phyloP scores from a whole-genome alignment of 1,139 yeast genomes.

The Entelexis sorbosivorans region DNA sequence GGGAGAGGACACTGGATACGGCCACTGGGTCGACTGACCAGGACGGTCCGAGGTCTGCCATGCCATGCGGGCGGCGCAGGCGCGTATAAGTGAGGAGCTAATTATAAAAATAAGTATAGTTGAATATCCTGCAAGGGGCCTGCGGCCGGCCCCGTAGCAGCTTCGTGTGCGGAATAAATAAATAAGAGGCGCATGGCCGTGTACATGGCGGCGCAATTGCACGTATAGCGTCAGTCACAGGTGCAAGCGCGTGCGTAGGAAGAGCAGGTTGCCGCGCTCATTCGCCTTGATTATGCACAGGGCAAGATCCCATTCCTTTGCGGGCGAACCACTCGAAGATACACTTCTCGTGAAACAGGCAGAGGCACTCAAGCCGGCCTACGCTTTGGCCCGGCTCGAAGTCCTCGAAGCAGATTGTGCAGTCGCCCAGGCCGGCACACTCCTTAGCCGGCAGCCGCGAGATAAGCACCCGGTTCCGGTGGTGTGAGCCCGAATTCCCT shows the following conservation, averaged over 20 bases:
- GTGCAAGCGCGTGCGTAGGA: neutral
- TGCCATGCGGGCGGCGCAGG: too few species aligned
- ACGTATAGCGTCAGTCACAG: too few species aligned
- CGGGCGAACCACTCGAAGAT: constrained; percentile 82
- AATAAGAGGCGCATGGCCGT: too few species aligned
- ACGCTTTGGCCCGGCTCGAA: constrained; percentile 77
- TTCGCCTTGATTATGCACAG: constrained; percentile 45
- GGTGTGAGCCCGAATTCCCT: constrained; percentile 21
- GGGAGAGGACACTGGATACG: neutral
- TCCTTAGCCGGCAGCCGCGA: constrained; percentile 47
- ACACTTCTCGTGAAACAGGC: constrained; percentile 85
- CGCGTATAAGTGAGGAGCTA: neutral
- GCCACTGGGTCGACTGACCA: too few species aligned
- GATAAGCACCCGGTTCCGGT: constrained; percentile 70
- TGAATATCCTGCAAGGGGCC: too few species aligned
- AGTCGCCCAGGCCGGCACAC: constrained; percentile 40
- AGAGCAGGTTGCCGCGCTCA: neutral
- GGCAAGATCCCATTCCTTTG: constrained; percentile 79
- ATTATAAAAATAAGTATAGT: too few species aligned
- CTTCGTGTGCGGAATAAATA: constrained; percentile 2
- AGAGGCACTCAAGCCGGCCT: constrained; percentile 84
- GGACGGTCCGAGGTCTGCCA: too few species aligned
- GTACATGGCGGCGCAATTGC: too few species aligned
- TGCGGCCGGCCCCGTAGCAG: neutral
- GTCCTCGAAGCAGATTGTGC: constrained; percentile 89